These are phyloP conservation scores for Fusarium sulawesiense DNA, from an alignment of 2,329 filamentous ascomycete species.

Conservation along the genomic window DNA sequence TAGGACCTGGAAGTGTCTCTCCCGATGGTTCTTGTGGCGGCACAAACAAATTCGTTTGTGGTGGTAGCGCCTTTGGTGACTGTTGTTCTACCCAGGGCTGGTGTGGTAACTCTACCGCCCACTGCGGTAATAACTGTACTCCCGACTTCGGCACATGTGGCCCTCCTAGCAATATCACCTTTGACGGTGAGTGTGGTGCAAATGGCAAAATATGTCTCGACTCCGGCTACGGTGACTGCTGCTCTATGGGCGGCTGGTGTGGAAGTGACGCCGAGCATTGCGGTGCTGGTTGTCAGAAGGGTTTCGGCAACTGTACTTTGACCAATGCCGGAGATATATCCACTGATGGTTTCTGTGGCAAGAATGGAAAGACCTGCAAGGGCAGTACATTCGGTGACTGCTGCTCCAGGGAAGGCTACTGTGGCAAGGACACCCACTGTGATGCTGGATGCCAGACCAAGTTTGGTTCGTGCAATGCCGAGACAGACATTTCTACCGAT, in stretches of 20 bases:
- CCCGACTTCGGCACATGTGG: not conserved
- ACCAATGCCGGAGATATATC: not conserved
- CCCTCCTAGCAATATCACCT: slow-evolving; percentile 1
- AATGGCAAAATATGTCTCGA: slow-evolving; percentile 3
- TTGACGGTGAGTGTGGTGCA: not conserved
- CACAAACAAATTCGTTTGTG: slow-evolving; percentile 9
- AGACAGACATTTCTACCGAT: not conserved
- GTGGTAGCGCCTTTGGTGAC: not conserved
- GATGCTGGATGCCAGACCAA: not conserved
- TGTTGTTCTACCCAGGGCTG: slow-evolving; percentile 3
- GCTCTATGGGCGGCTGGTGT: not conserved
- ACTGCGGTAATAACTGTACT: slow-evolving; percentile 1
- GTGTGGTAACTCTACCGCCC: slow-evolving; percentile 11
- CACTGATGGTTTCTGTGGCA: slow-evolving; percentile 4
- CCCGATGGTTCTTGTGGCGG: slow-evolving; percentile 18
- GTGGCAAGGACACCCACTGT: not conserved
- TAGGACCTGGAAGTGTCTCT: slow-evolving; percentile 5
- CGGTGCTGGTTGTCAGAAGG: not conserved
- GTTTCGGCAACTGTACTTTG: not conserved
- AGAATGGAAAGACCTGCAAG: slow-evolving; percentile 9
- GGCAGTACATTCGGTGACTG: not conserved
- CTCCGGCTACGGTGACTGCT: slow-evolving; percentile 8
- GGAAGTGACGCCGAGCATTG: not conserved
- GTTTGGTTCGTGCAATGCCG: not conserved
- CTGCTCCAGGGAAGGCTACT: not conserved